phyloP scores from a whole-genome alignment of 2,329 filamentous ascomycete species.

The Stagonosporopsis vannaccii region DNA sequence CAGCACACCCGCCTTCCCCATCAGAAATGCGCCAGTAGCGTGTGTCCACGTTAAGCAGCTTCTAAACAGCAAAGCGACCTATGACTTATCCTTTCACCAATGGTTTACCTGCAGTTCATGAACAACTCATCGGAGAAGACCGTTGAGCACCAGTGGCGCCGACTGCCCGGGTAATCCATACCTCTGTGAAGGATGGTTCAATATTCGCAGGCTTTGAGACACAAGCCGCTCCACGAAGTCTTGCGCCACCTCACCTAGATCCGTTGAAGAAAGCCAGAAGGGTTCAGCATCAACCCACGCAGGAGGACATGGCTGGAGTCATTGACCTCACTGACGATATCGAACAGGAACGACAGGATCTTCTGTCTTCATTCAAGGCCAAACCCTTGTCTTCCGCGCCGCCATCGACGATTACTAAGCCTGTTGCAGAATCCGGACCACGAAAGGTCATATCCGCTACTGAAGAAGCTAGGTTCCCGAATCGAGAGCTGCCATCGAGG shows the following conservation, averaged over 20 bases:
- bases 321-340: slow-evolving; percentile 31
- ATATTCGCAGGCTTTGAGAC: neutral
- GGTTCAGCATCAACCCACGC: neutral
- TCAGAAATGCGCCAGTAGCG: slow-evolving; percentile 20
- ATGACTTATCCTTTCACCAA: neutral
- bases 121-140: neutral
- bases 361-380: slow-evolving; percentile 23
- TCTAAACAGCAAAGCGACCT: neutral
- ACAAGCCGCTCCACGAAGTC: too few relatives aligned
- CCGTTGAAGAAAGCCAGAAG: neutral
- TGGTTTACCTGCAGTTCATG: neutral
- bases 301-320: neutral
- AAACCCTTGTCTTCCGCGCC: neutral
- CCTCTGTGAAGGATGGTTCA: slow-evolving; percentile 4
- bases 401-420: neutral
- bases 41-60: slow-evolving; percentile 14
- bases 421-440: neutral
- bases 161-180: neutral
- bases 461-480: neutral
- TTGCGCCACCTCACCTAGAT: neutral
- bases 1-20: neutral
- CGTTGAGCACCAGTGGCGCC: neutral
- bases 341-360: slow-evolving; percentile 21
- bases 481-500: neutral
- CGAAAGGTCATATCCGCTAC: neutral